Conservation (phyloP, 805 yeast species). For the Tetrapisispora namnaoensis region DNA sequence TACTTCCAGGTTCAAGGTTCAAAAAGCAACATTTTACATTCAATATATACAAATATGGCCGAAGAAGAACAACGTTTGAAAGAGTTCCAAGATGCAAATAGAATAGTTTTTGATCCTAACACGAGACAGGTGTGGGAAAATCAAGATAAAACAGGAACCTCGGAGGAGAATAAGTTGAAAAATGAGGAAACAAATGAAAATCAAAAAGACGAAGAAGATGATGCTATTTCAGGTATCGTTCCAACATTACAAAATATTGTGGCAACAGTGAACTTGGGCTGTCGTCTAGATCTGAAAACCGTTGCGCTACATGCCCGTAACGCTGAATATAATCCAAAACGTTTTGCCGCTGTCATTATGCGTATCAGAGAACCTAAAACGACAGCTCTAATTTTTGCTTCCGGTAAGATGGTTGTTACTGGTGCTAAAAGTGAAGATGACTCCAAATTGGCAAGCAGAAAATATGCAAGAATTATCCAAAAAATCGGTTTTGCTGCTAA, state of each 20-base stretch:
- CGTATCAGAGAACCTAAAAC: constrained; percentile 98
- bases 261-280: constrained; percentile 94
- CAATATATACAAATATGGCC: too few species aligned
- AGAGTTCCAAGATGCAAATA: constrained; percentile 29
- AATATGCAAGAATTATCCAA: constrained; percentile 95
- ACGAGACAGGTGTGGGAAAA: constrained; percentile 32
- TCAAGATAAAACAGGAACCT: constrained; percentile 12
- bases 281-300: constrained; percentile 90
- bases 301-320: constrained; percentile 98
- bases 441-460: constrained; percentile 94
- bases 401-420: constrained; percentile 98
- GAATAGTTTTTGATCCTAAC: constrained; percentile 29
- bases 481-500: constrained; percentile 96
- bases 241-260: constrained; percentile 92
- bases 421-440: constrained; percentile 99
- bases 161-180: constrained; percentile 12
- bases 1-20: too few species aligned
- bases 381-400: constrained; percentile 93
- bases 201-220: constrained; percentile 38
- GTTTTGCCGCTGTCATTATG: constrained; percentile 99
- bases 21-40: too few species aligned
- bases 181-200: constrained; percentile 1
- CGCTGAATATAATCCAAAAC: constrained; percentile 96
- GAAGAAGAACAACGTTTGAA: constrained; percentile 25
- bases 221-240: constrained; percentile 86